Evolutionary conservation across 2,329 filamentous ascomycete species (phyloP).

Genomic region (Aquanectria penicillioides): DNA sequence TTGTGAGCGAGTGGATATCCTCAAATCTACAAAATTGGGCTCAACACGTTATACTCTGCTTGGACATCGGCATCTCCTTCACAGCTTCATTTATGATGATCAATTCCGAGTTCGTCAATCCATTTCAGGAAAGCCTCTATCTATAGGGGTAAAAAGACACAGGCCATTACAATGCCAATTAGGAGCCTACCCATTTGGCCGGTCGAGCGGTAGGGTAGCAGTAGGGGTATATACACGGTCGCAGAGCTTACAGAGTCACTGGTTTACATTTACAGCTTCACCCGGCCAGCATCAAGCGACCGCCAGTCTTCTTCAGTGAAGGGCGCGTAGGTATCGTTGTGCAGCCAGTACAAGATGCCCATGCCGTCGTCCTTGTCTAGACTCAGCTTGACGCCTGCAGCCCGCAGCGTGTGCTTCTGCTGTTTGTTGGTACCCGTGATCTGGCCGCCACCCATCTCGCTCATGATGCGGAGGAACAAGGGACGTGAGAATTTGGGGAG

Average conservation of each 20-base stretch:
- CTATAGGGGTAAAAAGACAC: too few species aligned
- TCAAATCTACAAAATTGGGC: too few species aligned
- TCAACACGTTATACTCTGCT: too few species aligned
- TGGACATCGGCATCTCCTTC: too few species aligned
- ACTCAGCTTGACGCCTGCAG: constrained; percentile 76
- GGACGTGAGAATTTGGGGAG: constrained; percentile 82
- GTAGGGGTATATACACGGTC: neutral
- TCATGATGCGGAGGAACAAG: constrained; percentile 77
- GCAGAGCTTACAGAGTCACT: neutral
- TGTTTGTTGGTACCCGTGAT: constrained; percentile 90
- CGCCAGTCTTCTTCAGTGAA: constrained; percentile 78
- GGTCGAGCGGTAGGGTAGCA: too few species aligned
- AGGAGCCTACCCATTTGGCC: too few species aligned
- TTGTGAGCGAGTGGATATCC: too few species aligned
- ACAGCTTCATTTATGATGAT: too few species aligned
- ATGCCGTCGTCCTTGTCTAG: constrained; percentile 54
- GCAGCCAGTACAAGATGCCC: constrained; percentile 72
- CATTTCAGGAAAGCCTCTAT: too few species aligned
- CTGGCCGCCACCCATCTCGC: constrained; percentile 63
- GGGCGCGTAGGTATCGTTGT: constrained; percentile 70
- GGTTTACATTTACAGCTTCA: constrained; percentile 70
- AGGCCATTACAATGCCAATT: too few species aligned
- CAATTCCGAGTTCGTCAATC: too few species aligned
- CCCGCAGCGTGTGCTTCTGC: constrained; percentile 79
- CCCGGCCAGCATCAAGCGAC: constrained; percentile 70